These are phyloP conservation scores for Lentinus brumalis DNA, from an alignment of 768 basidiomycete species.

Conservation along the genomic window DNA sequence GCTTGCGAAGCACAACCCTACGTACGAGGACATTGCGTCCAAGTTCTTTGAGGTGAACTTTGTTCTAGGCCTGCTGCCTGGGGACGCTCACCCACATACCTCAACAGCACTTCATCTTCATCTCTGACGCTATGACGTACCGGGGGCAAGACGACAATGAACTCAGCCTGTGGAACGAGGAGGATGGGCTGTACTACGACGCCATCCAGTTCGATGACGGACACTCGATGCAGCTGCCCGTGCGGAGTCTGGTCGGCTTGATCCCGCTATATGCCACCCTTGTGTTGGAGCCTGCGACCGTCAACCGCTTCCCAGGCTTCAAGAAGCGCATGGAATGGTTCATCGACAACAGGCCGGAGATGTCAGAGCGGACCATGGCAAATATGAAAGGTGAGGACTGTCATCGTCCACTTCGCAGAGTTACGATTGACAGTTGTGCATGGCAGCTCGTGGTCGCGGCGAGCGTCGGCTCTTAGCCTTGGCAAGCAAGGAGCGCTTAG, in stretches of 20 bases:
- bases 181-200: constrained; percentile 99
- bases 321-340: constrained; percentile 99
- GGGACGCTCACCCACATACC: neutral
- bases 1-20: constrained; percentile 94
- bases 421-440: neutral
- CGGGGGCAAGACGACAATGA: constrained; percentile 70
- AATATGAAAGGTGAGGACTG: constrained; percentile 77
- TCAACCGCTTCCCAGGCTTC: constrained; percentile 95
- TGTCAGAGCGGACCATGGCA: constrained; percentile 91
- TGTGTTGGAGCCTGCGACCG: constrained; percentile 84
- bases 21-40: constrained; percentile 98
- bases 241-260: constrained; percentile 94
- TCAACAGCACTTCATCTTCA: constrained; percentile 91
- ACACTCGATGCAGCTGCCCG: constrained; percentile 85
- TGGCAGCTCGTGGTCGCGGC: constrained; percentile 63
- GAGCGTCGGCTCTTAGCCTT: constrained; percentile 88
- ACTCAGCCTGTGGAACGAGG: constrained; percentile 89
- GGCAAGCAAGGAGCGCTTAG: constrained; percentile 87
- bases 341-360: constrained; percentile 86
- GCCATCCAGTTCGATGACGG: constrained; percentile 87
- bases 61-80: constrained; percentile 7
- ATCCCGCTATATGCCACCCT: constrained; percentile 96
- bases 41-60: constrained; percentile 84
- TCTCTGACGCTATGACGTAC: constrained; percentile 98
- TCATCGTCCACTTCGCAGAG: constrained; percentile 7